Evolutionary conservation across 1,139 yeast genomes (phyloP), one percentile per base, ranked within the genome.

Genomic region (Candida neerlandica): DNA sequence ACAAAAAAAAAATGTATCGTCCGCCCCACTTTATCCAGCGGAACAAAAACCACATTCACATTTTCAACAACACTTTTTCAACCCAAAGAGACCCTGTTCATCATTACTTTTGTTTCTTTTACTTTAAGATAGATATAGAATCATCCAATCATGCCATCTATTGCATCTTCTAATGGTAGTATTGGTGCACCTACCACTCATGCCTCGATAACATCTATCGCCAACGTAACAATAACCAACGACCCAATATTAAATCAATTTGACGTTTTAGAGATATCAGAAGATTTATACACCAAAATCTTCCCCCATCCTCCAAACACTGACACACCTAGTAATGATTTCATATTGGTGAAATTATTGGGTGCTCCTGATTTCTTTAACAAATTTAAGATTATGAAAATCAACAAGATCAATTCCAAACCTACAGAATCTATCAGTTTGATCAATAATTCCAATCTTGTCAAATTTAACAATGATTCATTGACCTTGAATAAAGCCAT

Each of bases 361-460:
- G 84, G 84, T 0, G 67, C 77, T 0, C 80, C 82, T 0, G 76
- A 71, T 48, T 63, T 64, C 51, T 76, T 78, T 51, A 59, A 60
- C 12, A 62, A 63, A 9, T 71, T 64, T 57, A 66, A 66, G 49
- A 58, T 80, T 14, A 75, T 66, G 55, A 72, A 70, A 45, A 62
- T 79, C n/a, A 58, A 65, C 11, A 51, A 65, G 10, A 67, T 77
- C 14, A 63, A 66, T 42, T 59, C 61, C 18, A 56, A 56, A 14
- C 33, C 55, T 34, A 32, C 61, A 16, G 52, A 66, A 44, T 59
- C 68, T 12, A 67, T 79, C 5, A 67, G 64, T 16, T 65, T 80
- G 48, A 66, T 73, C 35, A 78, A 79, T 57, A 63, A 70, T 49
- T 57, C 75, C 38, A 61, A 68, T 33, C 63, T 80, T 47, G 57